Evolutionary conservation across 2,329 filamentous ascomycete genomes (phyloP).

Genomic region (Cytospora schulzeri): DNA sequence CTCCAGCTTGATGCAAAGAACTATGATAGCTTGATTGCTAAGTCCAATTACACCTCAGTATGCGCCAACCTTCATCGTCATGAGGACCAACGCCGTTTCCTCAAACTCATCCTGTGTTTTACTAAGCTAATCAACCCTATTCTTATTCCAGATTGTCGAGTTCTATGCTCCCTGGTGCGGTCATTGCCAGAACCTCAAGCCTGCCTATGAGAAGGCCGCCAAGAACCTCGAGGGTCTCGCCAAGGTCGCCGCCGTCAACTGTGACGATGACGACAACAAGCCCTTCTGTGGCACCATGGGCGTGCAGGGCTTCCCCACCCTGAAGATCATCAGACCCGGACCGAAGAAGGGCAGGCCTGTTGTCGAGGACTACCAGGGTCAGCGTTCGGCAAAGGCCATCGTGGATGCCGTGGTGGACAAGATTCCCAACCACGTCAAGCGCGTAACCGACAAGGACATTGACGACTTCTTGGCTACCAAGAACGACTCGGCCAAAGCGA

Average conservation of each 20-base stretch:
- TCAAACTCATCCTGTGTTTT: neutral
- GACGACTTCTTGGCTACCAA: constrained; percentile 71
- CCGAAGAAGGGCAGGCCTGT: constrained; percentile 75
- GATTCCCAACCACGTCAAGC: constrained; percentile 90
- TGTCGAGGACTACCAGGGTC: constrained; percentile 89
- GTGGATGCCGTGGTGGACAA: constrained; percentile 81
- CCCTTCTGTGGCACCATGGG: constrained; percentile 81
- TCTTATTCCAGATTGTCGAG: constrained; percentile 59
- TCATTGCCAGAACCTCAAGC: constrained; percentile 94
- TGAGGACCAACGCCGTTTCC: neutral
- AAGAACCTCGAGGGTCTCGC: constrained; percentile 87
- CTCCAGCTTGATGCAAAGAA: constrained; percentile 77
- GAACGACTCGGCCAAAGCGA: constrained; percentile 75
- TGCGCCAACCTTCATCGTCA: constrained; percentile 38
- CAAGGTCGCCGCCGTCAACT: constrained; percentile 93
- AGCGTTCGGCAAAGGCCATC: constrained; percentile 81
- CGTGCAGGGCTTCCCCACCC: constrained; percentile 89
- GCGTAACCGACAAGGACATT: constrained; percentile 76
- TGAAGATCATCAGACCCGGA: constrained; percentile 88
- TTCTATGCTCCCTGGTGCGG: constrained; percentile 99
- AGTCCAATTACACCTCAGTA: constrained; percentile 91
- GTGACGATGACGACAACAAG: constrained; percentile 93
- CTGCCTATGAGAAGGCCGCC: constrained; percentile 92
- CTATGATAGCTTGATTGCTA: constrained; percentile 80
- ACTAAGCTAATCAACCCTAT: constrained; percentile 7